A percentile compares a stretch with the other conserved stretches of the same genome.
Conservation (phyloP, 2,329 filamentous ascomycete genomes). For the Ceratocystis huliohia region DNA sequence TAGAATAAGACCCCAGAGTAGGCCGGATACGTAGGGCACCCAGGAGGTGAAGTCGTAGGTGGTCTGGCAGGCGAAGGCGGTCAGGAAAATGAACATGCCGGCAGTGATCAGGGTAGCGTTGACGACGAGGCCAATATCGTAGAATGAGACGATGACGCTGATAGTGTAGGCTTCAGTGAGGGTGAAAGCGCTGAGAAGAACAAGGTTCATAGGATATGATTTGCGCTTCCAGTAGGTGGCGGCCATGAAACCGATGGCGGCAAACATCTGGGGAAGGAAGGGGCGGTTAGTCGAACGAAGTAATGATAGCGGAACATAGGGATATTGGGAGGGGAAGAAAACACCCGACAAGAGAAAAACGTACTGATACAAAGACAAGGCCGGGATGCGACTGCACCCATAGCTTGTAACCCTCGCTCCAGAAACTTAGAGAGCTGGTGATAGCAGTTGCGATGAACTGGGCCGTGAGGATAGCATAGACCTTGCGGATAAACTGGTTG, state of each 20-base stretch:
- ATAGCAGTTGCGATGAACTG: conserved; percentile 77
- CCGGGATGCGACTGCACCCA: conserved; percentile 81
- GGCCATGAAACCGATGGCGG: conserved; percentile 70
- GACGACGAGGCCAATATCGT: conserved; percentile 69
- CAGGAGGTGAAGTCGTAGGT: conserved; percentile 98
- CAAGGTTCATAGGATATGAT: conserved; percentile 84
- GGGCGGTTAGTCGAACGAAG: background rate
- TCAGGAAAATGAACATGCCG: conserved; percentile 67
- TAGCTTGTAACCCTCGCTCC: conserved; percentile 59
- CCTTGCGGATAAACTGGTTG: conserved; percentile 93
- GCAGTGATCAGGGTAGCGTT: conserved; percentile 82
- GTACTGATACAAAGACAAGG: conserved; percentile 71
- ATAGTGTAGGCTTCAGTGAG: conserved; percentile 86
- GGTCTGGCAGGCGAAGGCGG: conserved; percentile 85
- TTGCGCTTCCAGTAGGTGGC: conserved; percentile 93
- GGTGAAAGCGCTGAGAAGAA: conserved; percentile 86
- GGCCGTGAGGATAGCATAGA: conserved; percentile 94
- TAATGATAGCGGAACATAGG: background rate
- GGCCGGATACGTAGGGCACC: conserved; percentile 90
- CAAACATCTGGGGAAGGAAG: conserved; percentile 44
- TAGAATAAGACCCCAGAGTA: conserved; percentile 76
- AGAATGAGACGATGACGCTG: conserved; percentile 85
- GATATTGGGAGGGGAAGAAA: background rate
- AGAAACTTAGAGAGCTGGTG: conserved; percentile 76
- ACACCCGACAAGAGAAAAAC: conserved; percentile 24